phyloP scores from a whole-genome alignment of 495 filamentous ascomycete genomes.

The Coniosporium apollinis region DNA sequence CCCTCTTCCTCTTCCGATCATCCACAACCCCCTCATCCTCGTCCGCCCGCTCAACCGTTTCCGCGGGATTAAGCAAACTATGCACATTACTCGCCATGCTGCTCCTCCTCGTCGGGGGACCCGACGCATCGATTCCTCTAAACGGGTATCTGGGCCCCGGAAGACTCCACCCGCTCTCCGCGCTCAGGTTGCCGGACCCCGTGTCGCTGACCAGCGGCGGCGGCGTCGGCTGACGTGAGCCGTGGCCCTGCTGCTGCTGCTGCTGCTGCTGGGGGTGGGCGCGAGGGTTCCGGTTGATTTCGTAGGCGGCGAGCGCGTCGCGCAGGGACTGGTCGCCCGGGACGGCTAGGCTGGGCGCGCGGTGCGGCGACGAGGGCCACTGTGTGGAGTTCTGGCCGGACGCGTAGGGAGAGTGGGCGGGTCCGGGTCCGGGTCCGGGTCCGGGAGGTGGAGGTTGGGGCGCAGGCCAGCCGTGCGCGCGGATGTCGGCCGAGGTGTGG shows the following conservation, averaged over 20 bases:
- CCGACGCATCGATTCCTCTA: conserved; percentile 21
- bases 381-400: conserved; percentile 56
- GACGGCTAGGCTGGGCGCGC: conserved; percentile 35
- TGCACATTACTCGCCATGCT: conserved; percentile 69
- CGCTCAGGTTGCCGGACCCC: conserved; percentile 27
- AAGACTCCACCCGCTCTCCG: conserved; percentile 43
- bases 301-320: conserved; percentile 68
- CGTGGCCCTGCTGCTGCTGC: no score
- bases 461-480: conserved; percentile 71
- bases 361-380: conserved; percentile 77
- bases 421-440: conserved; percentile 4
- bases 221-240: conserved; percentile 51
- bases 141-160: conserved; percentile 31
- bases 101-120: conserved; percentile 48
- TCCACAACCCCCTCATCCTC: conserved; percentile 38
- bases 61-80: conserved; percentile 69
- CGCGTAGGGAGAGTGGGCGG: conserved; percentile 49
- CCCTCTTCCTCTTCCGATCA: conserved; percentile 23
- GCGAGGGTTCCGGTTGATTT: conserved; percentile 44
- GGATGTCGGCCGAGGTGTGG: conserved; percentile 93
- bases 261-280: background rate
- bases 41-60: conserved; percentile 54
- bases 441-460: conserved; percentile 12
- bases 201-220: conserved; percentile 42
- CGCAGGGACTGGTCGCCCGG: conserved; percentile 63